phyloP scores from a whole-genome alignment of 169 alveolate species.

The Cryptosporidium andersoni region DNA sequence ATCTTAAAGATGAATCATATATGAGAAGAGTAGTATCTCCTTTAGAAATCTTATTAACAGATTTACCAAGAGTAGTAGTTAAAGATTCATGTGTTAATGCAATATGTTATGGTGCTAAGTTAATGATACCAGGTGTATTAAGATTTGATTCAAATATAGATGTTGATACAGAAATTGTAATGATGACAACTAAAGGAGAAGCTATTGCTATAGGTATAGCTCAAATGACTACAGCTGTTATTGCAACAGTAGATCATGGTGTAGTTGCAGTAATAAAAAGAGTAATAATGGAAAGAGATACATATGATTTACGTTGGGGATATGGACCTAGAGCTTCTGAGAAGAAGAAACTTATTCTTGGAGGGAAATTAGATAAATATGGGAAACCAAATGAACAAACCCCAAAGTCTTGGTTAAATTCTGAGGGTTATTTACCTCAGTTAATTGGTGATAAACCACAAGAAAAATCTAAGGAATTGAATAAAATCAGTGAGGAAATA shows the following conservation, averaged over 20 bases:
- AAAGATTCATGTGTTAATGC: slow-evolving; percentile 99
- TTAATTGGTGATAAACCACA: slow-evolving; percentile 76
- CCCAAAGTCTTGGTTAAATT: slow-evolving; percentile 92
- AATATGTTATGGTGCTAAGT: slow-evolving; percentile 99
- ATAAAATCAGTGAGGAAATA: neutral
- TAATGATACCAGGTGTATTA: slow-evolving; percentile 98
- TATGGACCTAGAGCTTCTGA: slow-evolving; percentile 98
- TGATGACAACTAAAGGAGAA: slow-evolving; percentile 99
- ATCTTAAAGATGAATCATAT: slow-evolving; percentile 94
- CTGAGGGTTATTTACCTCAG: slow-evolving; percentile 85
- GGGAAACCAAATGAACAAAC: slow-evolving; percentile 94
- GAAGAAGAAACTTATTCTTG: slow-evolving; percentile 95
- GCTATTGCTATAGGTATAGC: slow-evolving; percentile 99
- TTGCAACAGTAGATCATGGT: slow-evolving; percentile 99
- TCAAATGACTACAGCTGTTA: slow-evolving; percentile 99
- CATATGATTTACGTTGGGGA: slow-evolving; percentile 99
- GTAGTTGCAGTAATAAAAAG: slow-evolving; percentile 97
- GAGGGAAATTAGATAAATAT: slow-evolving; percentile 93
- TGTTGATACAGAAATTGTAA: slow-evolving; percentile 93
- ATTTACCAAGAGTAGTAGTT: slow-evolving; percentile 96
- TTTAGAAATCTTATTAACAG: slow-evolving; percentile 93
- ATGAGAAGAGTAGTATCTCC: slow-evolving; percentile 97
- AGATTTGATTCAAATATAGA: slow-evolving; percentile 97
- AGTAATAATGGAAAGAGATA: slow-evolving; percentile 99
- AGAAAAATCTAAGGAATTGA: neutral